Evolutionary conservation across 2,329 filamentous ascomycete species (phyloP).

Genomic region (Rosellinia necatrix): DNA sequence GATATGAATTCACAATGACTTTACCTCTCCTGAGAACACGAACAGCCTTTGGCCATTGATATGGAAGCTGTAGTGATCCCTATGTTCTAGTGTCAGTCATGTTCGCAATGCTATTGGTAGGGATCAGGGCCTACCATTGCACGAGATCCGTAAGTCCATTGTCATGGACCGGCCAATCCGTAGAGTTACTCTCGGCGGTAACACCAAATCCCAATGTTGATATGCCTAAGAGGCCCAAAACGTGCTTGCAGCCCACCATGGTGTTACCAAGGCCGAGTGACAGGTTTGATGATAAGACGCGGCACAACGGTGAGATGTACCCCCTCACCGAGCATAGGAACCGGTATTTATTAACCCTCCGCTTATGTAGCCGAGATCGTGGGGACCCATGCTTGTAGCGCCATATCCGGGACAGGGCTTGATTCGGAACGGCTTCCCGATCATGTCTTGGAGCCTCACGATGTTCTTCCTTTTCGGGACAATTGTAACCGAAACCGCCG

Average conservation of each 20-base stretch:
- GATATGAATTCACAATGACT: neutral
- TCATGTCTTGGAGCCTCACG: neutral
- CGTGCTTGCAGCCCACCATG: slow-evolving; percentile 5
- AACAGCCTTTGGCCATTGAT: slow-evolving; percentile 49
- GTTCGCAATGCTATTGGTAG: neutral
- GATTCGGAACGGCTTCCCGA: neutral
- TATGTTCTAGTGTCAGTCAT: slow-evolving; percentile 23
- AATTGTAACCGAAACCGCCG: slow-evolving; percentile 3
- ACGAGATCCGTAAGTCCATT: slow-evolving; percentile 42
- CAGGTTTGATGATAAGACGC: neutral
- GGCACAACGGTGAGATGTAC: neutral
- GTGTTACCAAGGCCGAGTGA: neutral
- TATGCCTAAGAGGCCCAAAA: slow-evolving; percentile 5
- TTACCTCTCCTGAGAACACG: slow-evolving; percentile 49
- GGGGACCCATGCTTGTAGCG: neutral
- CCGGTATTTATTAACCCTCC: neutral
- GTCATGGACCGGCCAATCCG: slow-evolving; percentile 39
- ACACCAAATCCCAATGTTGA: neutral
- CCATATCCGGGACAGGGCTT: neutral
- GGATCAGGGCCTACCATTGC: slow-evolving; percentile 36
- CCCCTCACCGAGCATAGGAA: neutral
- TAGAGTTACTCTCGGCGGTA: slow-evolving; percentile 19
- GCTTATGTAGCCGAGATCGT: neutral
- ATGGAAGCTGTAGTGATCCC: slow-evolving; percentile 49
- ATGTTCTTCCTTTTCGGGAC: neutral